Evolutionary conservation across 176 grass and related monocot species (phyloP), one percentile per base, ranked within the genome.

Genomic region (barley (Hordeum vulgare)): DNA sequence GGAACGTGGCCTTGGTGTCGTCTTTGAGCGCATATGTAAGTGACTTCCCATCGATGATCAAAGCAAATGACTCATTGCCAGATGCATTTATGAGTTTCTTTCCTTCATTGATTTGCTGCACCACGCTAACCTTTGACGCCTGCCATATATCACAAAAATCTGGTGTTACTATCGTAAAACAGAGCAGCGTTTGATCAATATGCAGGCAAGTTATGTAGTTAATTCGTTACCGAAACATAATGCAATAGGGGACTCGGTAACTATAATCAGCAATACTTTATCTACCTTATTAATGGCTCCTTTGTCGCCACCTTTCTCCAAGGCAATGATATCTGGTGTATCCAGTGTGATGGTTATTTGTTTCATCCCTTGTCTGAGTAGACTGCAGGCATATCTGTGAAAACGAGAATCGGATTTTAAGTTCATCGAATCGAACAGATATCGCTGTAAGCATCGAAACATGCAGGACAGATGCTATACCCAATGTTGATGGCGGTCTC

Each of bases 401-500:
- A 74, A 87, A 79, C 1, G 39, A 86, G 20, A 6, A 56, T 84
- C 21, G 17, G 6, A 66, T 67, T 59, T 74, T 82, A 66, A 36
- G 18, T 84, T 49, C 9, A 33, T 61, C 4, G n/a, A 49, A 1
- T 45, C 47, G 29, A 45, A 1, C 12, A 51, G n/a, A 14, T 45
- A 36, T 67, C 41, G 27, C 13, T 27, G 61, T 61, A 31, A 85
- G 71, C 34, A 66, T 17, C 1, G 25, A 81, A 71, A 15, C 56
- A 13, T 4, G 13, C 1, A 58, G 34, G 28, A 34, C 6, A 58
- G 66, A 68, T 63, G 17, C 10, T 61, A 75, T 78, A 98, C 92
- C 96, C 96, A 1, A 98, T 98, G 62, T 98, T 98, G 84, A 98
- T 90, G 75, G 96, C 96, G 8, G 96, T 98, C 78, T 98, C 96